phyloP scores from a whole-genome alignment of 2,329 filamentous ascomycete genomes.

The Scedosporium minutisporum region DNA sequence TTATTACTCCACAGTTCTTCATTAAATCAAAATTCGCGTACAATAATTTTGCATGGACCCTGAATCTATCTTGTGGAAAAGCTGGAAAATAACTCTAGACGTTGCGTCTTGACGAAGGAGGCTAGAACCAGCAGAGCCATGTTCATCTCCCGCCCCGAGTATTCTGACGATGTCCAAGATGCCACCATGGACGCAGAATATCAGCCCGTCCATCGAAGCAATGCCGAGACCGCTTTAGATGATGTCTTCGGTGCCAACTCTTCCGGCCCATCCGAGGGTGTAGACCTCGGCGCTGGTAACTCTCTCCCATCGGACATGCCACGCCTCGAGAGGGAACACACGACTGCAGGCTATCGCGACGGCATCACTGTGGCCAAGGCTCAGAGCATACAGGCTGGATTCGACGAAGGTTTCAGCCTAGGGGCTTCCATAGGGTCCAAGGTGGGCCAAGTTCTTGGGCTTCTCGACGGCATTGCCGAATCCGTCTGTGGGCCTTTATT shows the following conservation, averaged over 20 bases:
- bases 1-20: not conserved
- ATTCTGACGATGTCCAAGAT: not conserved
- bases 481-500: slow-evolving; percentile 12
- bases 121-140: not conserved
- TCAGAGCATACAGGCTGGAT: slow-evolving; percentile 70
- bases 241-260: slow-evolving; percentile 9
- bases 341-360: slow-evolving; percentile 83
- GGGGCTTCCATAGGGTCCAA: slow-evolving; percentile 71
- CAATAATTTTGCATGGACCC: not conserved
- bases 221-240: slow-evolving; percentile 4
- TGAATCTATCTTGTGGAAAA: not conserved
- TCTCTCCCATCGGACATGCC: slow-evolving; percentile 54
- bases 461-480: slow-evolving; percentile 60
- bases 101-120: not conserved
- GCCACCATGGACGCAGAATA: slow-evolving; percentile 1
- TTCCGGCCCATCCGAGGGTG: not conserved
- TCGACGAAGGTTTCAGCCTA: slow-evolving; percentile 81
- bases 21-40: not conserved
- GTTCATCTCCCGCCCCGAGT: slow-evolving; percentile 1
- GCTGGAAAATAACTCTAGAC: not conserved
- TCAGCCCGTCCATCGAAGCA: not conserved
- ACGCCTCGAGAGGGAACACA: slow-evolving; percentile 65
- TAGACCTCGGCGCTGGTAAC: not conserved
- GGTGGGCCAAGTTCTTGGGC: slow-evolving; percentile 66
- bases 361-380: slow-evolving; percentile 71